Percentiles rank a stretch among this genome's conserved stretches.
phyloP scores from a whole-genome alignment of 495 filamentous ascomycete genomes.

The Aspergillus biplanus region DNA sequence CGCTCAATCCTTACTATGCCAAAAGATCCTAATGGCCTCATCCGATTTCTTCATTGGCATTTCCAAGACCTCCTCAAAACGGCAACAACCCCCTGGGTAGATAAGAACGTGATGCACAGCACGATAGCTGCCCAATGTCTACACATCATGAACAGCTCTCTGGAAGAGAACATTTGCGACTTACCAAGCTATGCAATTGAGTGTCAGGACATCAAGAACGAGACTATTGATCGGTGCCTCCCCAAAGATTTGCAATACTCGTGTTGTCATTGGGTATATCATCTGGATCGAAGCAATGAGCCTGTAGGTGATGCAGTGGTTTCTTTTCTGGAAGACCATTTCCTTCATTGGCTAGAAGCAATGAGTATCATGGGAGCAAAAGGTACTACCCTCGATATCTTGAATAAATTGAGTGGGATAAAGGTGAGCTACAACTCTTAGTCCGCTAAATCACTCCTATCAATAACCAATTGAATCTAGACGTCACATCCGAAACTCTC shows the following conservation, averaged over 20 bases:
- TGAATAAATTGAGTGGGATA: background rate
- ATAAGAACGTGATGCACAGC: slow-evolving; percentile 21
- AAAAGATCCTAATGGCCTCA: slow-evolving; percentile 25
- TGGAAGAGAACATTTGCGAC: slow-evolving; percentile 43
- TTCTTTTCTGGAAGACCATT: background rate
- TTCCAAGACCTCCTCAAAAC: slow-evolving; percentile 24
- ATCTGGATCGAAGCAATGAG: slow-evolving; percentile 39
- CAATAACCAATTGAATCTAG: background rate
- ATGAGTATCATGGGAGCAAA: slow-evolving; percentile 1
- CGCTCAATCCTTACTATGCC: slow-evolving; percentile 26
- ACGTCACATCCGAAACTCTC: slow-evolving; percentile 24
- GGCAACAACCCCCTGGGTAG: slow-evolving; percentile 28
- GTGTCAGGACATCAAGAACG: slow-evolving; percentile 26
- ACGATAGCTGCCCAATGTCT: slow-evolving; percentile 1
- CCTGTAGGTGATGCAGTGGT: slow-evolving; percentile 24
- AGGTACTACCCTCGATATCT: background rate
- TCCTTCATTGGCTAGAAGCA: slow-evolving; percentile 47
- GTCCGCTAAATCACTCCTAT: background rate
- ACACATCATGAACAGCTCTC: slow-evolving; percentile 28
- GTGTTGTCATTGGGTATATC: slow-evolving; percentile 50
- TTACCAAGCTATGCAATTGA: slow-evolving; percentile 28
- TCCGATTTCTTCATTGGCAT: slow-evolving; percentile 22
- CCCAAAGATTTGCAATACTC: slow-evolving; percentile 39
- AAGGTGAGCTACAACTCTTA: background rate
- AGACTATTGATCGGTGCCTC: slow-evolving; percentile 28